Base-by-base conservation (phyloP, 2,329 filamentous ascomycete species). In the Tympanopsis confertula region DNA sequence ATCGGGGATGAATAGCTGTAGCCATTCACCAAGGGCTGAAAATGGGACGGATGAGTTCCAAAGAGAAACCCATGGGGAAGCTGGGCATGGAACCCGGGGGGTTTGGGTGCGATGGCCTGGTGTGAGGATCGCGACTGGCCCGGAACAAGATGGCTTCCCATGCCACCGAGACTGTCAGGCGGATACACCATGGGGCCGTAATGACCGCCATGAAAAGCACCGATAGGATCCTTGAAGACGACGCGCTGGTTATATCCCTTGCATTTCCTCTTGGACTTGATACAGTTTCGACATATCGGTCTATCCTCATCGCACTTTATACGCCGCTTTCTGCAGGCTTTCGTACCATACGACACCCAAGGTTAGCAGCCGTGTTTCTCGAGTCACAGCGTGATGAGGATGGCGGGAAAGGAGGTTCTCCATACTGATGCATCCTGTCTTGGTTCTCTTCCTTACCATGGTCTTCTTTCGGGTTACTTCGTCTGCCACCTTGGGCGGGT, bases 261-360 rank as follows among this genome's bases (percentile, higher is more conserved):
- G 55, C 86, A 93, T 46, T 78, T 68, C 13, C 86, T 73, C 58
- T 88, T 89, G 14, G 84, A 89, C 53, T 89, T 91, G 62, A 83
- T 77, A 60, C 86, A 93, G 52, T 93, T 93, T 51, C 71, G 78
- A 59, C 86, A 91, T 19, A 72, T 82, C 19, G 86, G 86, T 36
- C 82, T 74, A 50, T 86, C 85, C 57, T 96, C 91, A 44, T 91
- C 91, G 58, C 91, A 98, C 61, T 96, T 98, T 60, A 98, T 96
- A 44, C 91, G 83, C 38, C 91, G 81, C 61, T 85, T 89, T 45
- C 91, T 82, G 61, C 91, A 98, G 41, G 91, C 84, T 88, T 45
- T 43, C 38, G 46, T 42, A 40, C n/a, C n/a, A n/a, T n/a, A n/a
- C n/a, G n/a, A n/a, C n/a, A 41, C 28, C 17, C 39, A n/a, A 33